These are phyloP conservation scores for Plasmodium gonderi DNA, from an alignment of 169 alveolate genomes.

Conservation along the genomic window DNA sequence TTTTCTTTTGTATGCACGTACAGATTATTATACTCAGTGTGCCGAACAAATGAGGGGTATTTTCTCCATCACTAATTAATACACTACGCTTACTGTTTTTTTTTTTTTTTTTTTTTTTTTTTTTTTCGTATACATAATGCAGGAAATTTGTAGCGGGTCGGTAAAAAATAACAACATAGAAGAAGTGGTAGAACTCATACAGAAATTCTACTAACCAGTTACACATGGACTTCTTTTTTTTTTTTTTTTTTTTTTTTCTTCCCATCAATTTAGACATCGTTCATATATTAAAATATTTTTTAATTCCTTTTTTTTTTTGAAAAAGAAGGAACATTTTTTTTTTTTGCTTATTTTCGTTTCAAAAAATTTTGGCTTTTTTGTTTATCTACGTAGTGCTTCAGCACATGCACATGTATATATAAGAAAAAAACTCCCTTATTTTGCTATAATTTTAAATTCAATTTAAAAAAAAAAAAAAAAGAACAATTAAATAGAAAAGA, in stretches of 20 bases:
- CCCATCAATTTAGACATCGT: neutral
- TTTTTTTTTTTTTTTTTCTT: neutral
- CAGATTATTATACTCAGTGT: too few relatives aligned
- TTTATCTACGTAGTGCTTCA: neutral
- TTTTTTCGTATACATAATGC: neutral
- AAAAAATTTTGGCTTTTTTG: neutral
- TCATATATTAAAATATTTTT: neutral
- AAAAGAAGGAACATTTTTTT: neutral
- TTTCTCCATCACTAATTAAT: too few relatives aligned
- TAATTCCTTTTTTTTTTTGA: neutral
- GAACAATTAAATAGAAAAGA: too few relatives aligned
- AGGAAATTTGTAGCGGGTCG: constrained; percentile 61
- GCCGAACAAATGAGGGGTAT: too few relatives aligned
- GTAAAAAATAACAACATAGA: constrained; percentile 39
- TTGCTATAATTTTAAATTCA: neutral
- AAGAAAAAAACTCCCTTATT: neutral
- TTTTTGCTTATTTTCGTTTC: neutral
- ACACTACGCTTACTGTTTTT: neutral
- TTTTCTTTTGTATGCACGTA: too few relatives aligned
- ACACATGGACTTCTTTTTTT: constrained; percentile 1
- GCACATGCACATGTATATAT: neutral
- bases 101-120: neutral
- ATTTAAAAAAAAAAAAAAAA: neutral
- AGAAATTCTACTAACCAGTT: constrained; percentile 14
- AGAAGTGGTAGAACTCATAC: constrained; percentile 37